phyloP scores from a whole-genome alignment of 345 rosid species.

The Sonneratia caseolaris region DNA sequence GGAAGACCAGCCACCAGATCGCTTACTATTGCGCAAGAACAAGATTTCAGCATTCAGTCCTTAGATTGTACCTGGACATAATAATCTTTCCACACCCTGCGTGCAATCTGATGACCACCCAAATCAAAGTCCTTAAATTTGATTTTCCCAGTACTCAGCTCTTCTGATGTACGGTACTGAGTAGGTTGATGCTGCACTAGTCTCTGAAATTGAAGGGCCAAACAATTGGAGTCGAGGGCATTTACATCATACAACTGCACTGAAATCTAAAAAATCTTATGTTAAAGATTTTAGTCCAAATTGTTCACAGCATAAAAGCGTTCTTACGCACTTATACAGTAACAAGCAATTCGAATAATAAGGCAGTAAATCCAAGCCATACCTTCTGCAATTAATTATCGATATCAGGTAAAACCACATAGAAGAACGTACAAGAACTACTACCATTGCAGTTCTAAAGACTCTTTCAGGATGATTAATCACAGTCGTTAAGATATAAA shows the following conservation, averaged over 20 bases:
- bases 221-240: not conserved
- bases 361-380: not conserved
- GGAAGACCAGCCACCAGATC: no score
- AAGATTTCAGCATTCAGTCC: not conserved
- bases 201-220: constrained; percentile 37
- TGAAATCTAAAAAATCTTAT: no score
- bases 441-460: no score
- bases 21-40: not conserved
- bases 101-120: constrained; percentile 94
- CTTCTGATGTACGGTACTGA: constrained; percentile 87
- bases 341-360: not conserved
- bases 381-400: not conserved
- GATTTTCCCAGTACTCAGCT: constrained; percentile 82
- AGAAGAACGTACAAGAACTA: not conserved
- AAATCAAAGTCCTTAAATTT: constrained; percentile 86
- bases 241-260: not conserved
- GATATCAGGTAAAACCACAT: not conserved
- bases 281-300: not conserved
- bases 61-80: constrained; percentile 52
- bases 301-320: not conserved
- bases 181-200: constrained; percentile 91
- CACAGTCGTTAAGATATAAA: no score
- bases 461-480: no score
- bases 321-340: not conserved
- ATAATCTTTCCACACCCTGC: constrained; percentile 90